Evolutionary conservation across 352 stramenopile species (phyloP).

Genomic region (Phytophthora fragariae): DNA sequence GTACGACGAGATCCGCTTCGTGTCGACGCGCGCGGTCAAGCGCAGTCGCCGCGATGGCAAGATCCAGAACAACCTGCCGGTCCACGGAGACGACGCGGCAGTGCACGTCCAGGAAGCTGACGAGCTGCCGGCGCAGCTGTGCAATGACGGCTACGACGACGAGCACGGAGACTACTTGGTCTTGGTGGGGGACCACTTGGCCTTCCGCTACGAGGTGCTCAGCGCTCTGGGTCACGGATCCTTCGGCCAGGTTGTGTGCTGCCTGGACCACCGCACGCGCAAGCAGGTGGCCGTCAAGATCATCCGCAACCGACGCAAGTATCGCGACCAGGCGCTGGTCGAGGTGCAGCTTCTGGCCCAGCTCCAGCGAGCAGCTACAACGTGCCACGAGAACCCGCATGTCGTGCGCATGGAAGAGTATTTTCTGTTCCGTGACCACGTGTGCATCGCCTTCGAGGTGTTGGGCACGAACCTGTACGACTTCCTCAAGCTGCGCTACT

Average conservation of each 20-base stretch:
- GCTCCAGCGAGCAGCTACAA: conserved; percentile 37
- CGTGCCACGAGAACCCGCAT: conserved; percentile 47
- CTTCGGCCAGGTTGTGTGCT: conserved; percentile 98
- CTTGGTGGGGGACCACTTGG: conserved; percentile 93
- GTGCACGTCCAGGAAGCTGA: conserved; percentile 9
- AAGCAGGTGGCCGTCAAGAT: conserved; percentile 97
- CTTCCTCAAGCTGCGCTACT: conserved; percentile 95
- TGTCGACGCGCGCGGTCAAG: conserved; percentile 49
- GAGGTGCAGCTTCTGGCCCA: conserved; percentile 95
- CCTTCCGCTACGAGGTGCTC: conserved; percentile 95
- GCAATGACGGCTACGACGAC: conserved; percentile 96
- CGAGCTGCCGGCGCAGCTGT: conserved; percentile 42
- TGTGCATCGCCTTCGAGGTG: conserved; percentile 98
- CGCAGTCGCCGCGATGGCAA: conserved; percentile 39
- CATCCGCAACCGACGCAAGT: conserved; percentile 97
- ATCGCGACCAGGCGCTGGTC: conserved; percentile 95
- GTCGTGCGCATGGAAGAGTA: conserved; percentile 94
- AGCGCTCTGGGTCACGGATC: conserved; percentile 96
- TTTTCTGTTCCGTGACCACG: conserved; percentile 95
- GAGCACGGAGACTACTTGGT: conserved; percentile 98
- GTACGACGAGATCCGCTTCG: conserved; percentile 63
- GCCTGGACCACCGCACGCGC: conserved; percentile 85
- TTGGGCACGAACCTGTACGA: conserved; percentile 97
- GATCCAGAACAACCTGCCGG: conserved; percentile 37
- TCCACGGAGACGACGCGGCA: conserved; percentile 26